These are phyloP conservation scores for Colletotrichum cordylinicola DNA, from an alignment of 2,329 filamentous ascomycete genomes.

Conservation along the genomic window DNA sequence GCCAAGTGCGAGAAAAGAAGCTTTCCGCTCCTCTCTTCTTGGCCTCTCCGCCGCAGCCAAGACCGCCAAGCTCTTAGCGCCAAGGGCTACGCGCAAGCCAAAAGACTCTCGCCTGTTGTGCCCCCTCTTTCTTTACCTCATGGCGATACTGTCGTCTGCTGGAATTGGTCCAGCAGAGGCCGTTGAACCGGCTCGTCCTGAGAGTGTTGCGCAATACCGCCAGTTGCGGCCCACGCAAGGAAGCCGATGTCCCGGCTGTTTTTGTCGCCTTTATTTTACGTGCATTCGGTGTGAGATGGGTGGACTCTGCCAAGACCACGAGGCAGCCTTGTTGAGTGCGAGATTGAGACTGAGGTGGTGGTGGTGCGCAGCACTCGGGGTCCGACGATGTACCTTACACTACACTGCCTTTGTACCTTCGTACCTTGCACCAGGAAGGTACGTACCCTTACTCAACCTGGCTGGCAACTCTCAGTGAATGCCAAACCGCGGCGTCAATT, in stretches of 20 bases:
- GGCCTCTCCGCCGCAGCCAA: slow-evolving; percentile 23
- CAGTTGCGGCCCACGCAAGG: slow-evolving; percentile 14
- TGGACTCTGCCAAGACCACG: slow-evolving; percentile 7
- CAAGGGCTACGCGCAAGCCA: slow-evolving; percentile 21
- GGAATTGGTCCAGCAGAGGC: slow-evolving; percentile 10
- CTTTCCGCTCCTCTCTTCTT: slow-evolving; percentile 23
- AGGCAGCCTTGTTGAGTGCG: neutral
- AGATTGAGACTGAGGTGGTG: neutral
- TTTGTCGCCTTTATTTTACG: neutral
- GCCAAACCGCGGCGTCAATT: neutral
- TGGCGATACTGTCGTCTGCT: neutral
- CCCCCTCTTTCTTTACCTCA: slow-evolving; percentile 4
- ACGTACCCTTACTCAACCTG: neutral
- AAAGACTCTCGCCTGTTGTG: slow-evolving; percentile 3
- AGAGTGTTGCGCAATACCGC: slow-evolving; percentile 20
- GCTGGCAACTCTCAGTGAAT: neutral
- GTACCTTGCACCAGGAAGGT: neutral
- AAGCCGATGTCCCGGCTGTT: slow-evolving; percentile 13
- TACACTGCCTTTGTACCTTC: neutral
- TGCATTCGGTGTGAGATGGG: neutral
- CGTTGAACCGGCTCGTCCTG: slow-evolving; percentile 18
- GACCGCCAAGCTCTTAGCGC: slow-evolving; percentile 19
- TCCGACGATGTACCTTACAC: neutral
- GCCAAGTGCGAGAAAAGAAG: slow-evolving; percentile 19
- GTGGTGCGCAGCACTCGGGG: neutral